Evolutionary conservation across 305 asterid genomes (phyloP).

Genomic region (Fraxinus greggii): DNA sequence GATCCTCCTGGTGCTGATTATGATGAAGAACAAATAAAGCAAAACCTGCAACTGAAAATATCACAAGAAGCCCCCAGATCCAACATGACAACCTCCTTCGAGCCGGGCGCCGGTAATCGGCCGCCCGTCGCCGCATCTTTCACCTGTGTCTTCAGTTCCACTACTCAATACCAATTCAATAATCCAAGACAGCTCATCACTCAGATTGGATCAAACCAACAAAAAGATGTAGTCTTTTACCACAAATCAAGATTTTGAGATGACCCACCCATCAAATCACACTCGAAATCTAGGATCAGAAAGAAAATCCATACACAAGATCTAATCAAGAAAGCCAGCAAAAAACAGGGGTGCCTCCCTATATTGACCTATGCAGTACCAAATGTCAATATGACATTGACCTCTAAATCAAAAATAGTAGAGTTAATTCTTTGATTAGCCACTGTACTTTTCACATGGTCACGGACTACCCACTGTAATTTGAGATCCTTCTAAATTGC

Average conservation of each 20-base stretch:
- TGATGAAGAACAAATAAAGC: conserved; percentile 68
- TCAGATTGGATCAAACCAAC: conserved; percentile 3
- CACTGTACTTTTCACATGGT: too few species aligned
- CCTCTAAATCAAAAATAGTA: background rate
- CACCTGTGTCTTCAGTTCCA: conserved; percentile 32
- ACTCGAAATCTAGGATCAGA: background rate
- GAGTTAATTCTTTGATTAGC: too few species aligned
- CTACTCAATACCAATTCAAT: conserved; percentile 22
- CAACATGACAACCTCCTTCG: conserved; percentile 71
- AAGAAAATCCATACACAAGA: background rate
- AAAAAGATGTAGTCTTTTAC: background rate
- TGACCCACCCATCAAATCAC: conserved; percentile 27
- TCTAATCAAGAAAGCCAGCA: conserved; percentile 16
- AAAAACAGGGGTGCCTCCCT: background rate
- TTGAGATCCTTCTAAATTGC: too few species aligned
- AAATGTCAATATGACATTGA: background rate
- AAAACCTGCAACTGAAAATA: conserved; percentile 57
- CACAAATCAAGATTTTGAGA: conserved; percentile 27
- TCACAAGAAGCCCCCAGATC: conserved; percentile 77
- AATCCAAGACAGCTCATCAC: background rate
- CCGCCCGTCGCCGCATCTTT: conserved; percentile 90
- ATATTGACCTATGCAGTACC: background rate
- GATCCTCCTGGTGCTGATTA: conserved; percentile 57
- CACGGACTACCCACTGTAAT: too few species aligned
- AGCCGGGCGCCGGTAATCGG: conserved; percentile 94